Evolutionary conservation across 2,329 filamentous ascomycete species (phyloP).

Genomic region (Capronia americana): DNA sequence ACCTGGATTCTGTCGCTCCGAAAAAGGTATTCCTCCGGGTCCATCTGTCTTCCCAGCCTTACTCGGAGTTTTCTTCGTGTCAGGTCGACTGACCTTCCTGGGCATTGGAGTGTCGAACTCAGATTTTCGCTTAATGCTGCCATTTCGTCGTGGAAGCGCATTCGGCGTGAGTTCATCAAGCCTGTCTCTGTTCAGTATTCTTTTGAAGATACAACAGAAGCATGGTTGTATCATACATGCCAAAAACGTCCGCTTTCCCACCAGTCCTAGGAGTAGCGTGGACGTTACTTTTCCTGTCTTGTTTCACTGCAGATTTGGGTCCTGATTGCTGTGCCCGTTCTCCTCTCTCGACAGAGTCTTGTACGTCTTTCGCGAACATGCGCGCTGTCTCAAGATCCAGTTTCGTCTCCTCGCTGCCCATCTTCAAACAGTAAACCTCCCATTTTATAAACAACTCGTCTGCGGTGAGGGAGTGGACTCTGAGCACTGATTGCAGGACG

Average conservation of each 20-base stretch:
- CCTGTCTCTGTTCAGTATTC: conserved; percentile 47
- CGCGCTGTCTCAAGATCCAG: conserved; percentile 73
- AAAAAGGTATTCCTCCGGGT: conserved; percentile 65
- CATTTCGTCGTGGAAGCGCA: conserved; percentile 56
- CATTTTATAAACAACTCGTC: conserved; percentile 98
- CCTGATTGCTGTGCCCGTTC: conserved; percentile 67
- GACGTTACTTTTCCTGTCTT: conserved; percentile 67
- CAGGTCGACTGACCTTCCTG: conserved; percentile 51
- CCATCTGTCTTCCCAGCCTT: conserved; percentile 26
- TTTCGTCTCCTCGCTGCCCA: conserved; percentile 79
- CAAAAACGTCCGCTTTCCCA: conserved; percentile 74
- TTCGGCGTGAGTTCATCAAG: conserved; percentile 72
- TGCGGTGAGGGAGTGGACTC: conserved; percentile 77
- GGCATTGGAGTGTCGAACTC: conserved; percentile 56
- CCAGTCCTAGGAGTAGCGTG: conserved; percentile 65
- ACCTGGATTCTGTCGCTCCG: conserved; percentile 77
- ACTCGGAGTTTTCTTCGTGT: conserved; percentile 42
- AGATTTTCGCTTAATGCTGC: conserved; percentile 60
- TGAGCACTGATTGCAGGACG: conserved; percentile 85
- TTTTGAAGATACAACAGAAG: not conserved
- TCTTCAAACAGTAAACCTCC: conserved; percentile 97
- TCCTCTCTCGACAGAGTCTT: conserved; percentile 80
- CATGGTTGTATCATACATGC: conserved; percentile 64
- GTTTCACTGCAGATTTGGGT: conserved; percentile 61
- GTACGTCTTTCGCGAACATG: conserved; percentile 83